Evolutionary conservation across 164 flowering plant species (phyloP).

Genomic region (Malania oleifera): DNA sequence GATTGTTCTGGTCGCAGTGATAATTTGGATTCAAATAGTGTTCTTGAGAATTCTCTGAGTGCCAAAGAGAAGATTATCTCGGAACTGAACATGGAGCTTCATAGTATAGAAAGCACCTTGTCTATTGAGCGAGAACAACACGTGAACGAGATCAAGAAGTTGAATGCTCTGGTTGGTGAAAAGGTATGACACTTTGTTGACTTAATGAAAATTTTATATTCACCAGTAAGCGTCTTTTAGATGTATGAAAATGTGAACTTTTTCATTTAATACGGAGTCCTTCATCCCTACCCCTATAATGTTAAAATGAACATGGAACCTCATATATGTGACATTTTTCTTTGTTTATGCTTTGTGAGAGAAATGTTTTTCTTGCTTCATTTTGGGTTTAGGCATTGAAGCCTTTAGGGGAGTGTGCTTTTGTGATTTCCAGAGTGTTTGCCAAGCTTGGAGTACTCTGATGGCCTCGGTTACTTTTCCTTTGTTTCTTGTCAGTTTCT

Average conservation of each 20-base stretch:
- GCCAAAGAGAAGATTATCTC: constrained; percentile 98
- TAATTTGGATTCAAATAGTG: constrained; percentile 52
- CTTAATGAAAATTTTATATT: background rate
- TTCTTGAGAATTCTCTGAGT: constrained; percentile 81
- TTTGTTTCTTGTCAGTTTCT: no score
- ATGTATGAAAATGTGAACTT: background rate
- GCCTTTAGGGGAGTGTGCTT: no score
- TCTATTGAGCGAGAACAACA: constrained; percentile 84
- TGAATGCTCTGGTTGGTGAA: constrained; percentile 68
- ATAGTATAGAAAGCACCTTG: constrained; percentile 71
- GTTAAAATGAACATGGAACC: no score
- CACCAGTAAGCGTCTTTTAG: background rate
- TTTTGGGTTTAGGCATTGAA: no score
- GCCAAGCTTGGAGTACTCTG: no score
- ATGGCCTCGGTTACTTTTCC: no score
- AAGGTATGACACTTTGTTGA: constrained; percentile 46
- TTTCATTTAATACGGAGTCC: no score
- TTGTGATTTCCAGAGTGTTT: no score
- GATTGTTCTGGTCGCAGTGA: constrained; percentile 50
- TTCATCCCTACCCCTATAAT: no score
- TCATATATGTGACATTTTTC: no score
- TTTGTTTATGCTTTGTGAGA: no score
- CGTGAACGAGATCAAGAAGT: constrained; percentile 71
- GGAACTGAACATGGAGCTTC: constrained; percentile 87
- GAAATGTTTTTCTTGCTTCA: no score